A percentile compares a stretch with the other conserved stretches of the same genome.
Evolutionary conservation across 257 asterid species (phyloP).

Genomic region (Solanum tacnaense): DNA sequence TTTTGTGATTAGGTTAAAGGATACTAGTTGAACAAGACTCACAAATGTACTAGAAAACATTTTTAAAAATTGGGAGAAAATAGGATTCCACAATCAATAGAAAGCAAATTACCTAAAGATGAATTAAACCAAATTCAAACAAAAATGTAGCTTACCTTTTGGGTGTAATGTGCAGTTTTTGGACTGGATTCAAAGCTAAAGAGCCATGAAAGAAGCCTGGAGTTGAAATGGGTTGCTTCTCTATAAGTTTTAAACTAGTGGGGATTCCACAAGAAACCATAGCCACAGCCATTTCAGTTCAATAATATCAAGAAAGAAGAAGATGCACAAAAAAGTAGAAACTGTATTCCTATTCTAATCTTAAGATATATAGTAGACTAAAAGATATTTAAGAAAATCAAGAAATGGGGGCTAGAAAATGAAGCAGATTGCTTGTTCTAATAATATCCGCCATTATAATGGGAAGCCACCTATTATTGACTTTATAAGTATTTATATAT

Average conservation of each 20-base stretch:
- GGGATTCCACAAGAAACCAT: conserved; percentile 64
- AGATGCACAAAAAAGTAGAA: not conserved
- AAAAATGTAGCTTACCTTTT: conserved; percentile 18
- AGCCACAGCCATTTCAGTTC: conserved; percentile 57
- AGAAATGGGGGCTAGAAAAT: conserved; percentile 15
- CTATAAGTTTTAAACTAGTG: conserved; percentile 33
- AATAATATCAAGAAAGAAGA: not conserved
- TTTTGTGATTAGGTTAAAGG: not conserved
- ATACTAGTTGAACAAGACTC: not conserved
- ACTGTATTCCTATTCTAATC: not conserved
- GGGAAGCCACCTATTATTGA: not conserved
- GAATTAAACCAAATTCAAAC: not conserved
- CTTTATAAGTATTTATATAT: not conserved
- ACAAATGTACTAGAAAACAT: not conserved
- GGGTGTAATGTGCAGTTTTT: conserved; percentile 32
- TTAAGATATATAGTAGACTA: not conserved
- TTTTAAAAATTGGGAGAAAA: not conserved
- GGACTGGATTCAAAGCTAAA: conserved; percentile 45
- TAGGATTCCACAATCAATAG: not conserved
- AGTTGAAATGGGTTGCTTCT: conserved; percentile 39
- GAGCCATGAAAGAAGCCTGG: conserved; percentile 27
- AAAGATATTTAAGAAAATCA: not conserved
- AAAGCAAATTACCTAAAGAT: not conserved
- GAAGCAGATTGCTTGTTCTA: conserved; percentile 16
- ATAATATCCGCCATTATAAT: conserved; percentile 53